A percentile compares a stretch with the other conserved stretches of the same genome.
Conservation (phyloP, 441 rosid species). For the Populus hybrid region DNA sequence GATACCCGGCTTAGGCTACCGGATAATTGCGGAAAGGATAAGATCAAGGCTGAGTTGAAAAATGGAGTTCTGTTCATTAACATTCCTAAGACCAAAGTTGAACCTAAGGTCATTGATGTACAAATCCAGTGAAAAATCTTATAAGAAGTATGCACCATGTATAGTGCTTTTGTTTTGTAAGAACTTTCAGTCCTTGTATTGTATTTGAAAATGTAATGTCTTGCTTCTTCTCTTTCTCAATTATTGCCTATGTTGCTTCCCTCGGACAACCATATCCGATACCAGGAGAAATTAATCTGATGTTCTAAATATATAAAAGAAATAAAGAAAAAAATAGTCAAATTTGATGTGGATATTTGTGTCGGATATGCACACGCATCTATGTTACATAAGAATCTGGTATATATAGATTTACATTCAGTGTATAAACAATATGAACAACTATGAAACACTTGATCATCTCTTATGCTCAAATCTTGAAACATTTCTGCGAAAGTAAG, state of each 20-base stretch:
- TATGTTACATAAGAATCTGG: background rate
- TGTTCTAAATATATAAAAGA: no score
- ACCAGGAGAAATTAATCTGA: background rate
- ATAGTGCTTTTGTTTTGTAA: background rate
- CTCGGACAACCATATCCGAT: background rate
- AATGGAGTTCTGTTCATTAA: constrained; percentile 67
- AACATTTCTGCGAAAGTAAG: background rate
- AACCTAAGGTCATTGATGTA: constrained; percentile 62
- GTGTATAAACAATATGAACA: background rate
- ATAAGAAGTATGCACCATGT: background rate
- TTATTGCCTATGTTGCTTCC: background rate
- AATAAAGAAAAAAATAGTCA: background rate
- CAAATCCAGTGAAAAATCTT: constrained; percentile 35
- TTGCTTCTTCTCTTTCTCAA: background rate
- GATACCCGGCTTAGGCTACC: constrained; percentile 66
- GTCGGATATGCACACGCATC: no score
- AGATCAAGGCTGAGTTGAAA: constrained; percentile 71
- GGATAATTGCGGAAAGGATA: constrained; percentile 55
- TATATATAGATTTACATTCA: no score
- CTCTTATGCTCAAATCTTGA: no score
- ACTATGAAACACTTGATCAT: no score
- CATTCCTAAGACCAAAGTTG: constrained; percentile 66
- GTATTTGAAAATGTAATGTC: background rate
- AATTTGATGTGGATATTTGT: background rate
- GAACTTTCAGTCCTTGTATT: background rate